Percentiles rank a stretch among this genome's conserved stretches.
Evolutionary conservation across 2,329 filamentous ascomycete genomes (phyloP).

Genomic region (Fusarium sp.): DNA sequence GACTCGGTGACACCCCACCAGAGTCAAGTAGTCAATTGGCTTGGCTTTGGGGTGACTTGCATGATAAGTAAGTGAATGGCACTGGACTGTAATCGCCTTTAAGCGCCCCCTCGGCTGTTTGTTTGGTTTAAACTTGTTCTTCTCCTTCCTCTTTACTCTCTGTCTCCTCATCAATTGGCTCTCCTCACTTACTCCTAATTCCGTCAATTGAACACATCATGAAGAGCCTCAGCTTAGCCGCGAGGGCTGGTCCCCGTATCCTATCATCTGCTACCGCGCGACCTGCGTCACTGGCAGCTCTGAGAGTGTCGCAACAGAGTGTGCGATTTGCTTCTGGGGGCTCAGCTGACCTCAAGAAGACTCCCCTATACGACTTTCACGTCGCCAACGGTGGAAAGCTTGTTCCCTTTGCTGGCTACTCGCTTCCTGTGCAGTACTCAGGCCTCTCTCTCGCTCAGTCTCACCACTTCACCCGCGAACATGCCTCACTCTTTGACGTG

Average conservation of each 20-base stretch:
- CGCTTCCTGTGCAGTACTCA: slow-evolving; percentile 92
- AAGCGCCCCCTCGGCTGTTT: slow-evolving; percentile 24
- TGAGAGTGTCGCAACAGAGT: slow-evolving; percentile 38
- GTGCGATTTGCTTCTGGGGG: slow-evolving; percentile 46
- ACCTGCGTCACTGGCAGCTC: slow-evolving; percentile 37
- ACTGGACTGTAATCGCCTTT: slow-evolving; percentile 14
- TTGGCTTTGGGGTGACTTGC: slow-evolving; percentile 15
- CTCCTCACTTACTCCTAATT: slow-evolving; percentile 11
- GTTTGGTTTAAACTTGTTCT: slow-evolving; percentile 4
- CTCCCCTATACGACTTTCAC: slow-evolving; percentile 83
- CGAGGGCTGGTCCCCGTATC: slow-evolving; percentile 47
- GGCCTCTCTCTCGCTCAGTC: slow-evolving; percentile 82
- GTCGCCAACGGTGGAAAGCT: slow-evolving; percentile 86
- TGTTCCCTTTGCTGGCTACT: slow-evolving; percentile 93
- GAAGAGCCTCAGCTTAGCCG: slow-evolving; percentile 48
- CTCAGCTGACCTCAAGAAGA: slow-evolving; percentile 63
- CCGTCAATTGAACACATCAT: slow-evolving; percentile 44
- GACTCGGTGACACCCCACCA: slow-evolving; percentile 35
- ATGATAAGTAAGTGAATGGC: slow-evolving; percentile 18
- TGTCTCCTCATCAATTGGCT: slow-evolving; percentile 32
- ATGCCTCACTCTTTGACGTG: slow-evolving; percentile 94
- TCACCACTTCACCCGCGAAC: slow-evolving; percentile 87
- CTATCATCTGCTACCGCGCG: slow-evolving; percentile 36
- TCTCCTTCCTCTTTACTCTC: slow-evolving; percentile 9
- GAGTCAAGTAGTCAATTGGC: slow-evolving; percentile 24